phyloP scores from a whole-genome alignment of 177 flowering plant genomes.

The Vitis hybrid region DNA sequence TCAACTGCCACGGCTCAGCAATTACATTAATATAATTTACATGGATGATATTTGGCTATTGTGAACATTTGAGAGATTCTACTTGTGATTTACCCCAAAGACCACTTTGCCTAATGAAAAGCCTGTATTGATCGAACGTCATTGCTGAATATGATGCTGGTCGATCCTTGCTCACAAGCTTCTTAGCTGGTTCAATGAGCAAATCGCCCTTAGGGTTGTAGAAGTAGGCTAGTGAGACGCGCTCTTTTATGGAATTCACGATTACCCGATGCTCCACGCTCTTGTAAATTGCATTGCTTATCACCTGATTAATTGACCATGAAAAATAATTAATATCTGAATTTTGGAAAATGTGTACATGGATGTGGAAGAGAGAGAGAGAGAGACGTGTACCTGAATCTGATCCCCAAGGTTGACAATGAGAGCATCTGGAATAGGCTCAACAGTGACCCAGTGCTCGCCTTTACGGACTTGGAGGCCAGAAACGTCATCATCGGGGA shows the following conservation, averaged over 20 bases:
- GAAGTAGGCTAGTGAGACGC: constrained; percentile 76
- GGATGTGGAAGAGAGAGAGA: neutral
- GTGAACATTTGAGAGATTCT: constrained; percentile 42
- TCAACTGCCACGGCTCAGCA: too few species aligned
- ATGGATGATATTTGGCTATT: neutral
- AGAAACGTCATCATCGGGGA: constrained; percentile 58
- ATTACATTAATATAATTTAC: too few species aligned
- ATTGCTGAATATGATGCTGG: constrained; percentile 61
- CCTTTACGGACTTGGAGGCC: constrained; percentile 75
- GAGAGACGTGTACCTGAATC: constrained; percentile 48
- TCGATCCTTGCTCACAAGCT: constrained; percentile 44
- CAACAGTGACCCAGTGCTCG: constrained; percentile 65
- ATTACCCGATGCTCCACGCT: constrained; percentile 84
- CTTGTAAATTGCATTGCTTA: constrained; percentile 75
- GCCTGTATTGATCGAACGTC: constrained; percentile 65
- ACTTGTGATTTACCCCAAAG: constrained; percentile 65
- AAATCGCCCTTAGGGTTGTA: constrained; percentile 71
- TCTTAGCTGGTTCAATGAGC: constrained; percentile 45
- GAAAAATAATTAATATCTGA: neutral
- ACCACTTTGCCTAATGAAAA: constrained; percentile 63
- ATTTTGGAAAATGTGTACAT: too few species aligned
- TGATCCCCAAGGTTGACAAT: constrained; percentile 89
- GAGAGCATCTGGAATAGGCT: constrained; percentile 54
- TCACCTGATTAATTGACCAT: constrained; percentile 33
- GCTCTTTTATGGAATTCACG: constrained; percentile 53